phyloP scores from a whole-genome alignment of 352 stramenopile genomes.

The Pilasporangium apinafurcum region DNA sequence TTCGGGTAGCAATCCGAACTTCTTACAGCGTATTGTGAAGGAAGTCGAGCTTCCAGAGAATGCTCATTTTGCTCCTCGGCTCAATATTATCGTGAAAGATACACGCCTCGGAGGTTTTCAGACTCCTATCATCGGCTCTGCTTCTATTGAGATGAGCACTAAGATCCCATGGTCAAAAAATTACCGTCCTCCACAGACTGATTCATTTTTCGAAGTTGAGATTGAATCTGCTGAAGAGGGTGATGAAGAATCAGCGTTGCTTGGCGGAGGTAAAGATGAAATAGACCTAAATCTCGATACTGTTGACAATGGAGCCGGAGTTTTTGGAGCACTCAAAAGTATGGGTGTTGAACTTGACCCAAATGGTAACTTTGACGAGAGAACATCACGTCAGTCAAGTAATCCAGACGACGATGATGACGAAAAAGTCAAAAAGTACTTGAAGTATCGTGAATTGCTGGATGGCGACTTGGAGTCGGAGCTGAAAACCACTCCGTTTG shows the following conservation, averaged over 20 bases:
- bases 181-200: slow-evolving; percentile 59
- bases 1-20: slow-evolving; percentile 83
- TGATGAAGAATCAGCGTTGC: slow-evolving; percentile 43
- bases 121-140: slow-evolving; percentile 77
- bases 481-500: slow-evolving; percentile 83
- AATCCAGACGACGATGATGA: slow-evolving; percentile 50
- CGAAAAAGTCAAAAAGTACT: slow-evolving; percentile 61
- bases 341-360: slow-evolving; percentile 79
- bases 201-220: slow-evolving; percentile 65
- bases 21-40: slow-evolving; percentile 86
- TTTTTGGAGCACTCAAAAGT: slow-evolving; percentile 82
- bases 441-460: slow-evolving; percentile 67
- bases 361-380: slow-evolving; percentile 49
- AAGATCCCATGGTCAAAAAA: slow-evolving; percentile 83
- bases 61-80: slow-evolving; percentile 77
- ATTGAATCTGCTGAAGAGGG: slow-evolving; percentile 53
- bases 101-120: slow-evolving; percentile 83
- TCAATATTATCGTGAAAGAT: slow-evolving; percentile 89
- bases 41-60: slow-evolving; percentile 84
- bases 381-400: slow-evolving; percentile 45
- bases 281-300: slow-evolving; percentile 25
- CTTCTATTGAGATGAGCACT: slow-evolving; percentile 76
- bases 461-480: slow-evolving; percentile 65
- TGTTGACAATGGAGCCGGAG: slow-evolving; percentile 71
- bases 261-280: slow-evolving; percentile 16